These are phyloP conservation scores for Entrophospora sp. DNA, from an alignment of 192 early-diverging fungal species.

Conservation along the genomic window DNA sequence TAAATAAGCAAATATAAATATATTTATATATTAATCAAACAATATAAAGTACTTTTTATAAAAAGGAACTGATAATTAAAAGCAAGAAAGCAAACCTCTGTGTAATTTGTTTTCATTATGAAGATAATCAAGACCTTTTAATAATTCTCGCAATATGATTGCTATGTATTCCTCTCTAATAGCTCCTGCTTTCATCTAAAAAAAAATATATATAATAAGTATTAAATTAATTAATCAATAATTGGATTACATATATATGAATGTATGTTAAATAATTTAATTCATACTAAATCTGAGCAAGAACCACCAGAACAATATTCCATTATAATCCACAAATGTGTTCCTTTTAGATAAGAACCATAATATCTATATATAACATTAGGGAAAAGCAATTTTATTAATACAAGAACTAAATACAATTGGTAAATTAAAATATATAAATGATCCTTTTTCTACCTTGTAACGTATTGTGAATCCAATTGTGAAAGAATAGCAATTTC, in stretches of 20 bases:
- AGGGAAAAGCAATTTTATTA: not conserved
- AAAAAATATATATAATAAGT: slow-evolving; percentile 1
- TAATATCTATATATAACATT: slow-evolving; percentile 53
- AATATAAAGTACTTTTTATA: not conserved
- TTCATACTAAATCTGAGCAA: slow-evolving; percentile 77
- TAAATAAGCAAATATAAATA: slow-evolving; percentile 6
- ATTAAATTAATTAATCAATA: not conserved
- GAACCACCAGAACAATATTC: slow-evolving; percentile 94
- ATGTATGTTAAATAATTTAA: too few relatives aligned
- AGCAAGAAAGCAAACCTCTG: slow-evolving; percentile 40
- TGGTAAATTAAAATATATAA: too few relatives aligned
- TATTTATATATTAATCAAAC: not conserved
- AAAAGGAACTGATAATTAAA: not conserved
- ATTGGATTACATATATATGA: too few relatives aligned
- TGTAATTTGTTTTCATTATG: slow-evolving; percentile 86
- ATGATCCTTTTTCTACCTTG: slow-evolving; percentile 36
- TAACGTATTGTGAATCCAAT: slow-evolving; percentile 80
- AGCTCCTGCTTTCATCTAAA: slow-evolving; percentile 74
- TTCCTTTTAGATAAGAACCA: slow-evolving; percentile 82
- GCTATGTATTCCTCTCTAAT: slow-evolving; percentile 87
- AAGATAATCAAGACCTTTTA: slow-evolving; percentile 87
- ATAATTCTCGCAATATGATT: slow-evolving; percentile 80
- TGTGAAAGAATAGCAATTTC: slow-evolving; percentile 95
- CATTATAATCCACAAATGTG: slow-evolving; percentile 97
- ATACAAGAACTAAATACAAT: too few relatives aligned